A percentile compares a stretch with the other conserved stretches of the same genome.
Conservation (phyloP, 805 yeast genomes). For the Wickerhamomyces chaumierensis region DNA sequence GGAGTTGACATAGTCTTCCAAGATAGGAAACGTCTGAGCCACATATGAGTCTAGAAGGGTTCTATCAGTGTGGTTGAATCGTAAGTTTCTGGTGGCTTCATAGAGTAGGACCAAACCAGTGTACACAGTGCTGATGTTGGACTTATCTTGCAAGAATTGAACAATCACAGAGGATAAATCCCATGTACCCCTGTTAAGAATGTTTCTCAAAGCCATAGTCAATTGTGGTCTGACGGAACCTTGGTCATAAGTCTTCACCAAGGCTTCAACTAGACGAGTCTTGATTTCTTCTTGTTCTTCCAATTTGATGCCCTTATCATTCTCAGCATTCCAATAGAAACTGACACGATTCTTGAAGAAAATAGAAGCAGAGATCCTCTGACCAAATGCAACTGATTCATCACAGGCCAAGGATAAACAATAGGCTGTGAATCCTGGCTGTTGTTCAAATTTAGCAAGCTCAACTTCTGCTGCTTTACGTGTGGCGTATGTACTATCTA, state of each 20-base stretch:
- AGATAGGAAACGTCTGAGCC: constrained; percentile 39
- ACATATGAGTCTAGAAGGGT: constrained; percentile 37
- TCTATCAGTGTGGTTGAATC: constrained; percentile 44
- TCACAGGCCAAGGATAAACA: constrained; percentile 40
- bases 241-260: constrained; percentile 31
- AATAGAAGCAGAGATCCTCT: constrained; percentile 52
- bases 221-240: constrained; percentile 42
- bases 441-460: constrained; percentile 38
- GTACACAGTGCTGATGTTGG: constrained; percentile 28
- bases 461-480: constrained; percentile 45
- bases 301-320: constrained; percentile 21
- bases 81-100: constrained; percentile 43
- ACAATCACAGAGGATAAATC: constrained; percentile 19
- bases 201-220: constrained; percentile 42
- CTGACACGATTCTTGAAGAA: constrained; percentile 56
- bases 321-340: constrained; percentile 35
- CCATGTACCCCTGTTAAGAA: constrained; percentile 34
- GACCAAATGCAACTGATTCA: constrained; percentile 26
- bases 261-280: constrained; percentile 39
- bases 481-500: constrained; percentile 36
- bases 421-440: constrained; percentile 46
- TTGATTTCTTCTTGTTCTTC: constrained; percentile 48
- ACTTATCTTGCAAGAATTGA: constrained; percentile 24
- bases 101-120: constrained; percentile 46
- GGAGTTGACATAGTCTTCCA: constrained; percentile 39